Evolutionary conservation across 441 rosid species (phyloP), one percentile per base, ranked within the genome.

Genomic region (Mallotus japonicus): DNA sequence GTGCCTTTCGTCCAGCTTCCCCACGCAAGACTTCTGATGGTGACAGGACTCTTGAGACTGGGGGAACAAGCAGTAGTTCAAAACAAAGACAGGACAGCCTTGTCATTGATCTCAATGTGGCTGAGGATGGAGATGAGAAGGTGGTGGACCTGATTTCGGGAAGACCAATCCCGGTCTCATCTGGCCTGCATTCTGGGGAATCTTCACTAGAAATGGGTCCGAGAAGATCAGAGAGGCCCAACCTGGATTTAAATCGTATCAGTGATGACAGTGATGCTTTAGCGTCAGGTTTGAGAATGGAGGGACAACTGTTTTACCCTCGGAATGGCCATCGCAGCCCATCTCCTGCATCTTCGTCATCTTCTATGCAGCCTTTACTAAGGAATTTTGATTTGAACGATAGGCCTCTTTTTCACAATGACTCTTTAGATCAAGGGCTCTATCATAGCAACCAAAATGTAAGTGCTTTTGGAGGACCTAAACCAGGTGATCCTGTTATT

Each of bases 341-440:
- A 40, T 88, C 98, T 60, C 92, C 92, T 62, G 88, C 87, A 63
- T 88, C 97, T 40, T 86, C 97, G 12, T 88, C 92, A 13, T 92
- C 98, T 15, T 83, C 90, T 20, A 74, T 82, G 89, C 97, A 83
- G 85, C 93, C 85, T 60, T 80, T 82, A 40, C 72, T 83, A 69
- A 89, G 92, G 85, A 96, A 89, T 83, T 84, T 96, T 67, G 96
- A 96, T 87, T 85, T 96, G 87, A 96, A 96, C 77, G 97, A 96
- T 76, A 83, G 88, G 62, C 98, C 99, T 20, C 76, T 73, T 70
- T 71, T 80, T 74, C 83, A 77, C 55, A 86, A 61, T n/a, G 90
- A 88, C 69, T 75, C 86, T 73, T 80, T 82, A 22, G 91, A 91
- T 65, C 90, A 79, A 68, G 89, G 82, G 58, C 74, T 77, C 16